These are phyloP conservation scores for Cerrena zonata DNA, from an alignment of 1,284 basidiomycete species.

Conservation along the genomic window DNA sequence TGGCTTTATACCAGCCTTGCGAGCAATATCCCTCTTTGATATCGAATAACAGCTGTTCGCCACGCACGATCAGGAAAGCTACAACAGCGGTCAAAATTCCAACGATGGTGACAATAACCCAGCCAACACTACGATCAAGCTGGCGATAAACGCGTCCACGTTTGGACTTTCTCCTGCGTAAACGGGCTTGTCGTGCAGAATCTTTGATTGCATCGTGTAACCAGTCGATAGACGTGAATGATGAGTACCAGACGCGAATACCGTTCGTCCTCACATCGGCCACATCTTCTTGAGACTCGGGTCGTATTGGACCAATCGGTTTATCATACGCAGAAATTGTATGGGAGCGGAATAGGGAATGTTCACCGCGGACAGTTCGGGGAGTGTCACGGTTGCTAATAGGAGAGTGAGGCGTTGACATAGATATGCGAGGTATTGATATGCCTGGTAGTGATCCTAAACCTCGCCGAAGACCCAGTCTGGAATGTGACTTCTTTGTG, in stretches of 20 bases:
- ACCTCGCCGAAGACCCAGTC: constrained; percentile 29
- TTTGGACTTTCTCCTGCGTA: constrained; percentile 63
- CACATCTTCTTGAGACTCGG: constrained; percentile 36
- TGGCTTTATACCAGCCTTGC: constrained; percentile 67
- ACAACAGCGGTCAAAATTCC: constrained; percentile 79
- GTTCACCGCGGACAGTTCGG: constrained; percentile 20
- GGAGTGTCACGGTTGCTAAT: constrained; percentile 12
- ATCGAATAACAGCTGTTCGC: constrained; percentile 91
- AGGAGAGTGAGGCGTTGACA: constrained; percentile 27
- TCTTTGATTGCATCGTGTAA: constrained; percentile 91
- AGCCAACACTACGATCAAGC: constrained; percentile 81
- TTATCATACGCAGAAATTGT: constrained; percentile 73
- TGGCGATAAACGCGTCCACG: constrained; percentile 67
- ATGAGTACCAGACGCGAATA: constrained; percentile 87
- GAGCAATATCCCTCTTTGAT: constrained; percentile 87
- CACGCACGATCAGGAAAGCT: constrained; percentile 82
- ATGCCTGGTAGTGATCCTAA: constrained; percentile 33
- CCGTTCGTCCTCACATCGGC: constrained; percentile 74
- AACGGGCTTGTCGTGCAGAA: constrained; percentile 68
- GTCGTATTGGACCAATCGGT: constrained; percentile 33
- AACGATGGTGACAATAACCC: constrained; percentile 86
- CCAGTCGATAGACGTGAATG: constrained; percentile 83
- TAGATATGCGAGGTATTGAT: constrained; percentile 28
- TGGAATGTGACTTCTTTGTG: constrained; percentile 23
- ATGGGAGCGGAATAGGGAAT: constrained; percentile 42